Conservation (phyloP, 176 grass and related monocot species). For the Oryza rufipogon region DNA sequence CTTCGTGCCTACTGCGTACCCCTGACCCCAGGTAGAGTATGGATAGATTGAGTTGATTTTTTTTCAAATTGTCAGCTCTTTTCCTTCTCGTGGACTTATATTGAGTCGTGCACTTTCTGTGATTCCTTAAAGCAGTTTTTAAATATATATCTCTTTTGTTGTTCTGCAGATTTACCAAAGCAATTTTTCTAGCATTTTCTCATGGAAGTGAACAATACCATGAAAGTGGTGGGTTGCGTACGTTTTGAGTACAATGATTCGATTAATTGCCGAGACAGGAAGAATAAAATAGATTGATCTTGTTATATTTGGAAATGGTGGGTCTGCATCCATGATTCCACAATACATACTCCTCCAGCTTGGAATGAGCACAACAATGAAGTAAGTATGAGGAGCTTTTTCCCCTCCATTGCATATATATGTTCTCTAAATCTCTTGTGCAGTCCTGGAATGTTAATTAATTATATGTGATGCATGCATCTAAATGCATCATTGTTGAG, state of each 20-base stretch:
- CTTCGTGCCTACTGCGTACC: neutral
- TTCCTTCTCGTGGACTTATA: constrained; percentile 3
- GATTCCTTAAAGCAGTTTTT: neutral
- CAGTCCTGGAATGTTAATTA: constrained; percentile 8
- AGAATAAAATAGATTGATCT: constrained; percentile 26
- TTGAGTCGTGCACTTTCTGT: neutral
- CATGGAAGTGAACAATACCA: neutral
- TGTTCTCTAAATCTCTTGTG: constrained; percentile 31
- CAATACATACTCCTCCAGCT: constrained; percentile 31
- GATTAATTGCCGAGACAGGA: constrained; percentile 22
- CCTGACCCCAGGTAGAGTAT: neutral
- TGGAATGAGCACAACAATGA: constrained; percentile 38
- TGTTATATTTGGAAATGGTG: constrained; percentile 11
- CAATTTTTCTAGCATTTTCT: neutral
- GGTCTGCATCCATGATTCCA: constrained; percentile 37
- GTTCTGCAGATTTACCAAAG: neutral
- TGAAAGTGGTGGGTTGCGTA: neutral
- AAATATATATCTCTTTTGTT: neutral
- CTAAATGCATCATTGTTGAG: constrained; percentile 35
- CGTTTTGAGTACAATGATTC: constrained; percentile 25
- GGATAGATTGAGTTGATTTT: neutral
- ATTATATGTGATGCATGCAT: constrained; percentile 1
- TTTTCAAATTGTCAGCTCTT: neutral
- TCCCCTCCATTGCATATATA: neutral
- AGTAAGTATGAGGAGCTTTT: constrained; percentile 42